Percentiles rank a stretch among this genome's conserved stretches.
Conservation (phyloP, 805 yeast genomes). For the Candida wancherniae region DNA sequence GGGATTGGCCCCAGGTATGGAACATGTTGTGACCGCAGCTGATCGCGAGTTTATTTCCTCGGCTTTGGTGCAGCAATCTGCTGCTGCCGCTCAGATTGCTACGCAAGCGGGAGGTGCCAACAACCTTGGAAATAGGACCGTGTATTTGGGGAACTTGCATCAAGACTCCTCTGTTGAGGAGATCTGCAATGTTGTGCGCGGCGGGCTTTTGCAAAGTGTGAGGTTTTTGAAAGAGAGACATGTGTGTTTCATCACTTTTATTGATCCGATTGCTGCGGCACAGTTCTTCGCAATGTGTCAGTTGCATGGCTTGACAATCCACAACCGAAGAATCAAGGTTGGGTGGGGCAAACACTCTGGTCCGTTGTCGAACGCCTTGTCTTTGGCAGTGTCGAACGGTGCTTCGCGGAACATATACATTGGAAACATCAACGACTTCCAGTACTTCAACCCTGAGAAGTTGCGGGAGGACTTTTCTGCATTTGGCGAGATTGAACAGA, state of each 20-base stretch:
- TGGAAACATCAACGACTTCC: constrained; percentile 56
- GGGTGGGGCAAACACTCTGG: constrained; percentile 99
- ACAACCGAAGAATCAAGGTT: constrained; percentile 79
- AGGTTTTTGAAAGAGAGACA: constrained; percentile 79
- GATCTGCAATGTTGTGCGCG: constrained; percentile 92
- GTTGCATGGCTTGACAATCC: constrained; percentile 81
- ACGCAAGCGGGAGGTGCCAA: constrained; percentile 91
- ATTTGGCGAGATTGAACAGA: constrained; percentile 94
- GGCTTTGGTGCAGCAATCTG: constrained; percentile 85
- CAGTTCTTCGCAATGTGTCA: constrained; percentile 95
- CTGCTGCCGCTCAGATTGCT: constrained; percentile 97
- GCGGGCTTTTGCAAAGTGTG: constrained; percentile 84
- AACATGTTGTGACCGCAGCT: constrained; percentile 69
- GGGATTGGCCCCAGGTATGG: constrained; percentile 87
- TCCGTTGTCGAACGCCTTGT: constrained; percentile 78
- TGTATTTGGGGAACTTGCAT: constrained; percentile 85
- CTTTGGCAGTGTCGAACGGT: constrained; percentile 87
- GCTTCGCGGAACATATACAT: constrained; percentile 91
- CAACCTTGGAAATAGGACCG: constrained; percentile 89
- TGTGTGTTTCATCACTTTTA: constrained; percentile 90
- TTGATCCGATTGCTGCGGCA: constrained; percentile 96
- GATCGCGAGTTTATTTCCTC: constrained; percentile 61
- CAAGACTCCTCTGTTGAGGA: constrained; percentile 87
- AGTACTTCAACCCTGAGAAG: constrained; percentile 50
- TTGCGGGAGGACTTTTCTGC: constrained; percentile 69